These are phyloP conservation scores for Salix dunnii DNA, from an alignment of 345 rosid species.

Conservation along the genomic window DNA sequence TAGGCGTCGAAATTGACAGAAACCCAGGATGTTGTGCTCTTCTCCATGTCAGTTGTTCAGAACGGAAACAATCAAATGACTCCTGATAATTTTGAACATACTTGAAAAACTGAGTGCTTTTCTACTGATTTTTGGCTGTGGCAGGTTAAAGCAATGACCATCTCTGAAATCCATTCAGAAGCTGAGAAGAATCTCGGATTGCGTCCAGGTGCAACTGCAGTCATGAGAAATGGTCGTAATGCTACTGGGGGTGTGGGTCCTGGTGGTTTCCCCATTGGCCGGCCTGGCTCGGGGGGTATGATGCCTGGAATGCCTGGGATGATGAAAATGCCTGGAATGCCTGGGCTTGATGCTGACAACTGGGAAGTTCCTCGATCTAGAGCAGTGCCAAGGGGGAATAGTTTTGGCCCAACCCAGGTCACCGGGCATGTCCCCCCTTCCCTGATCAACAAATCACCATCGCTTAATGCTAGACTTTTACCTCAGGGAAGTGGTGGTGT, in stretches of 20 bases:
- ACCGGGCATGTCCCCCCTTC: conserved; percentile 42
- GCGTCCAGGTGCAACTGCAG: conserved; percentile 84
- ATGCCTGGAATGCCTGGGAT: conserved; percentile 96
- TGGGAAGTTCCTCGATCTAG: conserved; percentile 68
- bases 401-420: conserved; percentile 38
- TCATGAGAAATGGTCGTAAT: conserved; percentile 55
- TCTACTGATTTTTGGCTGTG: conserved; percentile 5
- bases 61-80: not conserved
- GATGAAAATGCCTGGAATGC: conserved; percentile 88
- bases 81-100: not conserved
- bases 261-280: conserved; percentile 51
- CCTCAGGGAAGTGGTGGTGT: conserved; percentile 37
- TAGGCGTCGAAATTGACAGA: not conserved
- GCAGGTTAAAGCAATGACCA: conserved; percentile 82
- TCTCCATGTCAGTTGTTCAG: not conserved
- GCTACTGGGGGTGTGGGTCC: conserved; percentile 45
- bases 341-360: conserved; percentile 59
- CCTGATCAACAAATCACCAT: conserved; percentile 37
- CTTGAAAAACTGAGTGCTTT: not conserved
- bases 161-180: conserved; percentile 77
- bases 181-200: conserved; percentile 81
- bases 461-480: conserved; percentile 24
- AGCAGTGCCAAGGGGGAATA: conserved; percentile 69
- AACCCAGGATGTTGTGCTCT: too few species aligned
- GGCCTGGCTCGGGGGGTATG: conserved; percentile 88